phyloP scores from a whole-genome alignment of 352 stramenopile species.

The Globisporangium carolinianum region DNA sequence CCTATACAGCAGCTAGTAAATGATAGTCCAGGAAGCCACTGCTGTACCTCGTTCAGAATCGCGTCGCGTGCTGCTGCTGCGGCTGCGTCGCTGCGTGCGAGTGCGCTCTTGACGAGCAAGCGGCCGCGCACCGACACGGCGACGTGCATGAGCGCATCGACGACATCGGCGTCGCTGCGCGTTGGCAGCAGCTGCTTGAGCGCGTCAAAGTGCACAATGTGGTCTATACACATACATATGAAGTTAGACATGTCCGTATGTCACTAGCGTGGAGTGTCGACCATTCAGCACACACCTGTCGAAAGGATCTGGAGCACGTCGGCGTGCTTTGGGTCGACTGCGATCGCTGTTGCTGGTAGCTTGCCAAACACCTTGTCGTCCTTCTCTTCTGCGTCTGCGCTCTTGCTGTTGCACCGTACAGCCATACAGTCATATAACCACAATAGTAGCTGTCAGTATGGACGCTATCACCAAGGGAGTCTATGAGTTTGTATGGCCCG shows the following conservation, averaged over 20 bases:
- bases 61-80: conserved; percentile 26
- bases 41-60: conserved; percentile 44
- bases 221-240: conserved; percentile 20
- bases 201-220: conserved; percentile 41
- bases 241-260: neutral
- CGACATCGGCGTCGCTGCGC: conserved; percentile 26
- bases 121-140: conserved; percentile 35
- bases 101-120: conserved; percentile 29
- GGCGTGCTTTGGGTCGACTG: conserved; percentile 25
- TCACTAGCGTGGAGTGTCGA: too few species aligned
- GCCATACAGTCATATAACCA: too few species aligned
- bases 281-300: conserved; percentile 8
- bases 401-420: conserved; percentile 8
- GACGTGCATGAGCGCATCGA: conserved; percentile 34
- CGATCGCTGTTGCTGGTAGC: neutral
- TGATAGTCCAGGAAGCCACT: too few species aligned
- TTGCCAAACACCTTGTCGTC: conserved; percentile 24
- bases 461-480: too few species aligned
- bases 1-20: neutral
- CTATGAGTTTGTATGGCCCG: too few species aligned
- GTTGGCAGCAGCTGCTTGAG: conserved; percentile 30
- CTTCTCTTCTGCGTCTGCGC: conserved; percentile 32
- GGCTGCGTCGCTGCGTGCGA: conserved; percentile 28
- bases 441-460: too few species aligned
- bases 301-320: conserved; percentile 20